Evolutionary conservation across 2,329 filamentous ascomycete species (phyloP).

Genomic region (Lasiodiplodia hormozganensis): DNA sequence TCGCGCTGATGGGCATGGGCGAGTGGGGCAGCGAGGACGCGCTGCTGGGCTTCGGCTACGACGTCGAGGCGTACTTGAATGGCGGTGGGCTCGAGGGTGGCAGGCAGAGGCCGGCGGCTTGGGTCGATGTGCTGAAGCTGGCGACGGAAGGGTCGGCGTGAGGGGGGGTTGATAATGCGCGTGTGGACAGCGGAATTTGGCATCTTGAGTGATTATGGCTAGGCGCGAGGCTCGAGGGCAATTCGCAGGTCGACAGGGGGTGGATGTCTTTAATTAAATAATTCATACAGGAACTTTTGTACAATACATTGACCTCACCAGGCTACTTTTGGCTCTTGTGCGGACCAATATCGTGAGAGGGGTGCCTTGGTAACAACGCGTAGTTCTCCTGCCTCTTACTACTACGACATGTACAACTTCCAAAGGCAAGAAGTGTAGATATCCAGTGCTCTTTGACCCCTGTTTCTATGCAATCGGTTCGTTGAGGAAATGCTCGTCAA

Average conservation of each 20-base stretch:
- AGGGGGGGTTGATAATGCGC: background rate
- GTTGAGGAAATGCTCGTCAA: too few relatives aligned
- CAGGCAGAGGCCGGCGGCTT: constrained; percentile 44
- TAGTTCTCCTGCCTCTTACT: too few relatives aligned
- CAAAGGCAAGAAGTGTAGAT: too few relatives aligned
- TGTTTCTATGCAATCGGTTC: too few relatives aligned
- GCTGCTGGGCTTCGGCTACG: constrained; percentile 60
- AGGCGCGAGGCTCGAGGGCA: background rate
- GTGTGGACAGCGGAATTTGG: too few relatives aligned
- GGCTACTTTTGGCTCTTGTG: background rate
- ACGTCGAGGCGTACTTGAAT: constrained; percentile 58
- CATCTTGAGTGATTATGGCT: background rate
- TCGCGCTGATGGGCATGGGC: constrained; percentile 62
- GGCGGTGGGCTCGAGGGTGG: constrained; percentile 44
- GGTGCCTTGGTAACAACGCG: too few relatives aligned
- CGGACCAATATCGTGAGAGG: background rate
- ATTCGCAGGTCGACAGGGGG: background rate
- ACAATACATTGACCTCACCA: background rate
- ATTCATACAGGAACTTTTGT: background rate
- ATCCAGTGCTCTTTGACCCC: too few relatives aligned
- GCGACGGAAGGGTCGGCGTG: constrained; percentile 21
- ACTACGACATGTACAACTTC: too few relatives aligned
- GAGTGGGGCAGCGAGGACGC: constrained; percentile 63
- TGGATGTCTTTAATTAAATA: background rate
- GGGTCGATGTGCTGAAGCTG: constrained; percentile 48